These are phyloP conservation scores for Lithocarpus polystachyus DNA, from an alignment of 306 rosid species.

Conservation along the genomic window DNA sequence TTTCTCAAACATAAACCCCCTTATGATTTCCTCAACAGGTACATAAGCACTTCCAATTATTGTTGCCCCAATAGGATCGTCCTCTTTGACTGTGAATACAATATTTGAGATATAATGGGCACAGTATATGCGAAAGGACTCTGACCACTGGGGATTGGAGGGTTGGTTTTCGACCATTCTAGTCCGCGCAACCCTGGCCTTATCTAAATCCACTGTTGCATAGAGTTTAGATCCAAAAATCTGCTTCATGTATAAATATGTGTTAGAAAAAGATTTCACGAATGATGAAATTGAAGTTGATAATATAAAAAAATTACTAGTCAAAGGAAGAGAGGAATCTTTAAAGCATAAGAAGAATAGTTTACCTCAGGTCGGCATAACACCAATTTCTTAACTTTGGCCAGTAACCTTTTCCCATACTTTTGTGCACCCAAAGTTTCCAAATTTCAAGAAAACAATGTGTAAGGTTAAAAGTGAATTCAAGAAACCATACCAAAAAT, in stretches of 20 bases:
- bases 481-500: neutral
- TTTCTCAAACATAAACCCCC: conserved; percentile 22
- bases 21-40: conserved; percentile 40
- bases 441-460: neutral
- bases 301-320: neutral
- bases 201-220: conserved; percentile 82
- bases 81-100: conserved; percentile 69
- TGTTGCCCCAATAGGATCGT: conserved; percentile 62
- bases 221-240: conserved; percentile 62
- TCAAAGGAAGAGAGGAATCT: neutral
- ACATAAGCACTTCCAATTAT: conserved; percentile 76
- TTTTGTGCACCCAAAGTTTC: conserved; percentile 17
- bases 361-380: conserved; percentile 69
- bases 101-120: conserved; percentile 61
- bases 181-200: conserved; percentile 57
- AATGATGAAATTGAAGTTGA: neutral
- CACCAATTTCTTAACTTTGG: conserved; percentile 56
- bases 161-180: conserved; percentile 39
- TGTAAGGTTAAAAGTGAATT: neutral
- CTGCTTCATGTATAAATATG: conserved; percentile 28
- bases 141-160: conserved; percentile 51
- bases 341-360: neutral
- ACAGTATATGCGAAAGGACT: conserved; percentile 55
- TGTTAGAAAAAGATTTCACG: neutral
- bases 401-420: conserved; percentile 40